A percentile compares a stretch with the other conserved stretches of the same genome.
Conservation (phyloP, 2,329 filamentous ascomycete genomes). For the Bipolaris zeicola region DNA sequence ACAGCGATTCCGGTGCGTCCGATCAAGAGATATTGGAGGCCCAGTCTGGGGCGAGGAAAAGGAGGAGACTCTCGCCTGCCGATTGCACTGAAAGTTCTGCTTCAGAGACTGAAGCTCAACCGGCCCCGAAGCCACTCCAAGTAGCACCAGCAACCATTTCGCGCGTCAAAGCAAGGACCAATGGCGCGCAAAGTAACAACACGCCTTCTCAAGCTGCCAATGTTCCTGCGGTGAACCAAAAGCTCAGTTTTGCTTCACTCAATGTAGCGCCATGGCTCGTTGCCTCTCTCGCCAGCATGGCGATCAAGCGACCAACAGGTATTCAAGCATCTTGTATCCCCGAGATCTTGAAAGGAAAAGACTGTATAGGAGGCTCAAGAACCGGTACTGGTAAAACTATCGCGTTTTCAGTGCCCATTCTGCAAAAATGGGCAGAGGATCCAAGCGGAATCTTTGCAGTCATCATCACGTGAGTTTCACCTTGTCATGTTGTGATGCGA, state of each 20-base stretch:
- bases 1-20: conserved; percentile 26
- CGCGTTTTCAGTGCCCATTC: conserved; percentile 90
- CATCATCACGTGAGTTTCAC: conserved; percentile 72
- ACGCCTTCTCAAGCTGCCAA: conserved; percentile 10
- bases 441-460: conserved; percentile 89
- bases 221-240: conserved; percentile 32
- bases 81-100: conserved; percentile 19
- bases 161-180: conserved; percentile 43
- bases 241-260: conserved; percentile 73
- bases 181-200: conserved; percentile 10
- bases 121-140: conserved; percentile 17
- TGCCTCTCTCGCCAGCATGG: conserved; percentile 74
- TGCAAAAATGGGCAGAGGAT: conserved; percentile 92
- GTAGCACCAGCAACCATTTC: conserved; percentile 36
- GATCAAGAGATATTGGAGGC: conserved; percentile 38
- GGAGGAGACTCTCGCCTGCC: conserved; percentile 41
- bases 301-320: conserved; percentile 85
- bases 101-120: conserved; percentile 20
- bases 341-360: conserved; percentile 84
- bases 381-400: conserved; percentile 98
- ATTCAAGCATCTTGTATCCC: conserved; percentile 95
- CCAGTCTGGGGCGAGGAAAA: conserved; percentile 44
- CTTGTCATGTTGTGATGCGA: not conserved
- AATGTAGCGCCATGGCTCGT: conserved; percentile 86
- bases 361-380: conserved; percentile 89